phyloP scores from a whole-genome alignment of 495 filamentous ascomycete genomes.

The Aspergillus funiculosus region DNA sequence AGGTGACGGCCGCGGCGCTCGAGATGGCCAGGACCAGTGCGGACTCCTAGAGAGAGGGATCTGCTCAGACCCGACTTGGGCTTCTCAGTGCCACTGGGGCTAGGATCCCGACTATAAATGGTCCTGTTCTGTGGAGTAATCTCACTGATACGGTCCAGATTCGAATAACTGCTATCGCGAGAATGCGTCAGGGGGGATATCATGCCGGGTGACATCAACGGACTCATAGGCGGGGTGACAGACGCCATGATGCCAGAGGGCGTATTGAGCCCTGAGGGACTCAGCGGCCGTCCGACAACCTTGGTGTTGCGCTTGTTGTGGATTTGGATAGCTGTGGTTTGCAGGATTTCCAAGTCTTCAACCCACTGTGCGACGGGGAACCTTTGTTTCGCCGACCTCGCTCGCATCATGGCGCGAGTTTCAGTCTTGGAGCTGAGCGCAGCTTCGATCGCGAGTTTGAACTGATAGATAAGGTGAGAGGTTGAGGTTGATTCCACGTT shows the following conservation, averaged over 20 bases:
- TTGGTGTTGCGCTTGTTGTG: conserved; percentile 42
- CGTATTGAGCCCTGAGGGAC: conserved; percentile 28
- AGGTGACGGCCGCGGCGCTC: conserved; percentile 25
- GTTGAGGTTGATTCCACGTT: conserved; percentile 62
- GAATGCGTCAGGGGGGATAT: conserved; percentile 26
- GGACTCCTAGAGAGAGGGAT: conserved; percentile 30
- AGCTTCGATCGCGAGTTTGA: conserved; percentile 59
- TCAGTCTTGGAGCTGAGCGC: conserved; percentile 56
- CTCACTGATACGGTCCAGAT: conserved; percentile 44
- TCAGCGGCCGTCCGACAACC: conserved; percentile 20
- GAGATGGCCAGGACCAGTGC: conserved; percentile 32
- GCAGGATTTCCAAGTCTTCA: conserved; percentile 56
- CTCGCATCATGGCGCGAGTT: conserved; percentile 61
- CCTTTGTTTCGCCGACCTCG: conserved; percentile 65
- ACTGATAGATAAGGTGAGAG: conserved; percentile 63
- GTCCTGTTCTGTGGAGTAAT: conserved; percentile 42
- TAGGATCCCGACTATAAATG: conserved; percentile 39
- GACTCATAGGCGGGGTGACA: conserved; percentile 24
- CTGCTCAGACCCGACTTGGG: conserved; percentile 33
- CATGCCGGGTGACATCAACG: conserved; percentile 37
- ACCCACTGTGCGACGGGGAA: conserved; percentile 71
- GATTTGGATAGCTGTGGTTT: conserved; percentile 48
- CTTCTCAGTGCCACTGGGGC: conserved; percentile 25
- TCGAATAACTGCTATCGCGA: conserved; percentile 46
- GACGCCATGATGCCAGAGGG: conserved; percentile 33